Conservation (phyloP, 2,329 filamentous ascomycete genomes). For the Sclerotinia nivalis region DNA sequence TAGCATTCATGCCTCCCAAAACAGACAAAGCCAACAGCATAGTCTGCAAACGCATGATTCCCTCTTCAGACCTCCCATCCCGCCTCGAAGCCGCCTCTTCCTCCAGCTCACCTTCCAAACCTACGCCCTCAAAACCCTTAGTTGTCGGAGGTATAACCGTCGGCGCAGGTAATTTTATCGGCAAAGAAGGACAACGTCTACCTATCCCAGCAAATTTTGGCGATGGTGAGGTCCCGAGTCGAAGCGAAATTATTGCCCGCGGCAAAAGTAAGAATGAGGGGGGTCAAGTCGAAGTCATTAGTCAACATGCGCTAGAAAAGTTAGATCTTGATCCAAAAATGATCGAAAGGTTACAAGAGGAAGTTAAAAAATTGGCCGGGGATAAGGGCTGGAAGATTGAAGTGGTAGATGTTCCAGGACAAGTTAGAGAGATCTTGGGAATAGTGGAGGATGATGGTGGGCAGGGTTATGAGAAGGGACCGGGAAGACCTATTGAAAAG, state of each 20-base stretch:
- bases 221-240: constrained; percentile 61
- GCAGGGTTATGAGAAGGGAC: constrained; percentile 47
- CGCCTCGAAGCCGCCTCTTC: constrained; percentile 25
- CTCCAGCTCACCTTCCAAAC: background rate
- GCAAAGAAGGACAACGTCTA: constrained; percentile 37
- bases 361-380: constrained; percentile 68
- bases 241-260: constrained; percentile 33
- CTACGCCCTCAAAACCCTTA: constrained; percentile 32
- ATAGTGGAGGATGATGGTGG: constrained; percentile 63
- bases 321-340: constrained; percentile 59
- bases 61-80: constrained; percentile 43
- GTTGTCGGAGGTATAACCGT: constrained; percentile 37
- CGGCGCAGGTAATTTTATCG: constrained; percentile 38
- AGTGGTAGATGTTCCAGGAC: constrained; percentile 66
- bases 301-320: constrained; percentile 66
- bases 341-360: constrained; percentile 67
- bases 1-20: constrained; percentile 69
- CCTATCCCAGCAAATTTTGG: constrained; percentile 44
- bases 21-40: constrained; percentile 64
- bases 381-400: constrained; percentile 79
- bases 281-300: constrained; percentile 46
- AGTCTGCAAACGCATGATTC: constrained; percentile 60
- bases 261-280: constrained; percentile 38
- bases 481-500: constrained; percentile 40
- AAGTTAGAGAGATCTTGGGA: constrained; percentile 65